These are phyloP conservation scores for Saccharomyces pastorianus DNA, from an alignment of 1,139 yeast species.

Conservation along the genomic window DNA sequence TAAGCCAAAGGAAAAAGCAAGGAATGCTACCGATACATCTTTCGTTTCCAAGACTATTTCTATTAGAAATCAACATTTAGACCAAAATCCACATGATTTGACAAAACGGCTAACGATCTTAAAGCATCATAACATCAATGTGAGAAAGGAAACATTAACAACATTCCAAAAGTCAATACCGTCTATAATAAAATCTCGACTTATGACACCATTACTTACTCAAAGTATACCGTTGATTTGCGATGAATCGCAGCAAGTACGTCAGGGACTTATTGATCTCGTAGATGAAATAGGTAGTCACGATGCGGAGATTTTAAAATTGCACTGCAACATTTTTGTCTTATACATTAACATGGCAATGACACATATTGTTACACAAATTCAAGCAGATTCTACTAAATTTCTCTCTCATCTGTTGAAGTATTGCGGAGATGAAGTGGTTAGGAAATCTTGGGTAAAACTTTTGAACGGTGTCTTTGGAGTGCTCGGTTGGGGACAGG, in stretches of 20 bases:
- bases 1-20: constrained; percentile 60
- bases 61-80: constrained; percentile 44
- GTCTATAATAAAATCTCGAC: constrained; percentile 29
- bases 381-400: constrained; percentile 62
- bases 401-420: constrained; percentile 51
- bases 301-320: constrained; percentile 51
- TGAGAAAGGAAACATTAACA: constrained; percentile 65
- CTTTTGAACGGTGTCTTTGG: constrained; percentile 49
- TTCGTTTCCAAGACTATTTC: constrained; percentile 69
- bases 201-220: constrained; percentile 27
- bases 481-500: constrained; percentile 51
- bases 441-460: constrained; percentile 51
- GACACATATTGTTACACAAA: constrained; percentile 79
- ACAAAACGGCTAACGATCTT: constrained; percentile 56
- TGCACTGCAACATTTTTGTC: constrained; percentile 60
- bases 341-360: constrained; percentile 84
- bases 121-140: constrained; percentile 67
- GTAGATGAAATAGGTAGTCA: constrained; percentile 43
- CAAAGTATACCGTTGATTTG: constrained; percentile 29
- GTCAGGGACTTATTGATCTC: constrained; percentile 50
- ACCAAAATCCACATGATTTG: constrained; percentile 37
- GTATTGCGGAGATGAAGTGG: constrained; percentile 41
- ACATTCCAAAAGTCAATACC: constrained; percentile 43
- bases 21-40: constrained; percentile 76
- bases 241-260: constrained; percentile 41